These are phyloP conservation scores for Cryptococcus sp. DNA, from an alignment of 1,284 basidiomycete genomes.

Conservation along the genomic window DNA sequence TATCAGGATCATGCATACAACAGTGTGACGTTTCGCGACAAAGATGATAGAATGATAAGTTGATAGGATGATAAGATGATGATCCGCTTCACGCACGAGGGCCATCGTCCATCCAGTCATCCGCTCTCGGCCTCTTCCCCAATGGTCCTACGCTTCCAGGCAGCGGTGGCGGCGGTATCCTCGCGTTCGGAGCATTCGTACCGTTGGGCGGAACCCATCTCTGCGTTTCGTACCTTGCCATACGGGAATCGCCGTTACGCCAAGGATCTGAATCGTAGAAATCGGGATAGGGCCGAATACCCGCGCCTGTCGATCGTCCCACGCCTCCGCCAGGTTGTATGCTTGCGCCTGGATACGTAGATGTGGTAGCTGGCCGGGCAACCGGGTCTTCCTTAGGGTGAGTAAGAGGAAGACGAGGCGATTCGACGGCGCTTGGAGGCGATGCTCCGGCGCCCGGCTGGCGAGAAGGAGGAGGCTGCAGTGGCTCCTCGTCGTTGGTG, in stretches of 20 bases:
- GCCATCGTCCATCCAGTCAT: conserved; percentile 3
- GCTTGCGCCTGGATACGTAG: too few relatives aligned
- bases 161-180: background rate
- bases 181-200: background rate
- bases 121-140: conserved; percentile 8
- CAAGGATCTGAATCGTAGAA: too few relatives aligned
- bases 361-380: background rate
- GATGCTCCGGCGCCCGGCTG: conserved; percentile 36
- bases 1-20: too few relatives aligned
- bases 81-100: conserved; percentile 2
- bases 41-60: background rate
- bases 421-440: conserved; percentile 33
- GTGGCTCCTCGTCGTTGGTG: conserved; percentile 9
- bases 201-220: background rate
- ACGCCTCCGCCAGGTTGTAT: too few relatives aligned
- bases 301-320: too few relatives aligned
- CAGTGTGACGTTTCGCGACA: background rate
- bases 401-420: conserved; percentile 9
- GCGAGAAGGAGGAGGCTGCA: conserved; percentile 31
- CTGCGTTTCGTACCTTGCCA: background rate
- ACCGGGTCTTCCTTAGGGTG: background rate
- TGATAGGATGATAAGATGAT: background rate
- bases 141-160: background rate
- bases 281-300: too few relatives aligned
- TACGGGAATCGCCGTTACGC: background rate